Conservation (phyloP, 2,329 filamentous ascomycete genomes). For the Scedosporium dehoogii region DNA sequence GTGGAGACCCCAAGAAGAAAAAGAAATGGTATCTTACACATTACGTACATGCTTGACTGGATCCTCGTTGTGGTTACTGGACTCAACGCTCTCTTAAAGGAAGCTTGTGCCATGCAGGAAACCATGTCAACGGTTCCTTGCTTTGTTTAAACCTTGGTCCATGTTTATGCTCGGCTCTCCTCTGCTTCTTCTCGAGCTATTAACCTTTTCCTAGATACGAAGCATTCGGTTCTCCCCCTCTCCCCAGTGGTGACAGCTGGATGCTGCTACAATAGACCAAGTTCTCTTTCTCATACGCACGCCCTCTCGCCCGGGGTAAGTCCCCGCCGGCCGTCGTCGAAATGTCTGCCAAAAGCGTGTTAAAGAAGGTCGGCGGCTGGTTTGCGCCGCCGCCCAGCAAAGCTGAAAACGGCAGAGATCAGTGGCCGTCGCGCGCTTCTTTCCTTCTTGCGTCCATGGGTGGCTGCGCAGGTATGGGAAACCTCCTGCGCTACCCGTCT, state of each 20-base stretch:
- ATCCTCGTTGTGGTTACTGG: not conserved
- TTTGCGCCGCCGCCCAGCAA: conserved; percentile 25
- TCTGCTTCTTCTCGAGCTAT: too few species aligned
- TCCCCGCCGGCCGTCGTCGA: not conserved
- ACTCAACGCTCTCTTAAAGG: not conserved
- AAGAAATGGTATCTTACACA: not conserved
- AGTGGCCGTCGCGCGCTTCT: conserved; percentile 44
- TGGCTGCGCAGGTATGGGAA: conserved; percentile 47
- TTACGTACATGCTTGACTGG: not conserved
- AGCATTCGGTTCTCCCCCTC: not conserved
- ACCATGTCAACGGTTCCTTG: not conserved
- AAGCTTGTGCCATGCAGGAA: not conserved
- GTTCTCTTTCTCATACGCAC: not conserved
- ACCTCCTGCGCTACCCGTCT: conserved; percentile 46
- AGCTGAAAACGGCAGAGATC: conserved; percentile 34
- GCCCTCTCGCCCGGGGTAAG: not conserved
- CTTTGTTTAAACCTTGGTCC: too few species aligned
- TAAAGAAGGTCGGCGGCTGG: conserved; percentile 21
- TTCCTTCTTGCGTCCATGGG: conserved; percentile 50
- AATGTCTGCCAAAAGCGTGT: conserved; percentile 4
- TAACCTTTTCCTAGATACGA: not conserved
- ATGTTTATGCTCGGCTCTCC: too few species aligned
- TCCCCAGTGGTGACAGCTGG: not conserved
- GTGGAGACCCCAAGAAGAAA: not conserved
- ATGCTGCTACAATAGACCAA: not conserved